Evolutionary conservation across 345 rosid genomes (phyloP).

Genomic region (Euphorbia peplus): DNA sequence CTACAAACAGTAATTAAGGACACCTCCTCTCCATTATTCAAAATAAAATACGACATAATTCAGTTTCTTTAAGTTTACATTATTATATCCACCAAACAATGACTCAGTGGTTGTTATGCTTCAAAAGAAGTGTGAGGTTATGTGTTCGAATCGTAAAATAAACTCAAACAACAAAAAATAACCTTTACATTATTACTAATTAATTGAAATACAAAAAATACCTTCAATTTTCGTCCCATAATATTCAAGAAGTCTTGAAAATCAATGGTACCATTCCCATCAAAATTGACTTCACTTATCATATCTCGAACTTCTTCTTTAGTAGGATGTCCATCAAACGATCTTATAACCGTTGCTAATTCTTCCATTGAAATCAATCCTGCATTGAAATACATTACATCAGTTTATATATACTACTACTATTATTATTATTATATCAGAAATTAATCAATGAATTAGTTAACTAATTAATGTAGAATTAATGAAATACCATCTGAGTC

Average conservation of each 20-base stretch:
- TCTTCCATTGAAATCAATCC: constrained; percentile 50
- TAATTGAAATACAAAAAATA: constrained; percentile 25
- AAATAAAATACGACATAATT: too few species aligned
- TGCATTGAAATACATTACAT: constrained; percentile 1
- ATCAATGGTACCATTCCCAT: constrained; percentile 35
- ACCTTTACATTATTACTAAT: too few species aligned
- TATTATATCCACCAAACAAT: too few species aligned
- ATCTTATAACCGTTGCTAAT: constrained; percentile 32
- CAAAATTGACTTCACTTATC: constrained; percentile 41
- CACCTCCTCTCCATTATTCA: too few species aligned
- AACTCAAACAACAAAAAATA: too few species aligned
- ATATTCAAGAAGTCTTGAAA: constrained; percentile 44
- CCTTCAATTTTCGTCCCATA: constrained; percentile 49
- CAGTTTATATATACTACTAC: too few species aligned
- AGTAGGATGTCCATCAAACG: constrained; percentile 42
- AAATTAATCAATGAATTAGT: too few species aligned
- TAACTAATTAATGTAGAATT: not conserved
- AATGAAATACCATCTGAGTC: constrained; percentile 44
- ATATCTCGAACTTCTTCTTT: constrained; percentile 46
- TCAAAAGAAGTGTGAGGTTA: too few species aligned
- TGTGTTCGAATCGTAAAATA: too few species aligned
- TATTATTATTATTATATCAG: too few species aligned
- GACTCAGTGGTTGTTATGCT: too few species aligned
- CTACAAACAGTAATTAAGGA: constrained; percentile 19
- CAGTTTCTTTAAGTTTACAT: too few species aligned